Percentiles rank a stretch among this genome's conserved stretches.
These are phyloP conservation scores for Solioccasus polychromus DNA, from an alignment of 768 basidiomycete species.

Conservation along the genomic window DNA sequence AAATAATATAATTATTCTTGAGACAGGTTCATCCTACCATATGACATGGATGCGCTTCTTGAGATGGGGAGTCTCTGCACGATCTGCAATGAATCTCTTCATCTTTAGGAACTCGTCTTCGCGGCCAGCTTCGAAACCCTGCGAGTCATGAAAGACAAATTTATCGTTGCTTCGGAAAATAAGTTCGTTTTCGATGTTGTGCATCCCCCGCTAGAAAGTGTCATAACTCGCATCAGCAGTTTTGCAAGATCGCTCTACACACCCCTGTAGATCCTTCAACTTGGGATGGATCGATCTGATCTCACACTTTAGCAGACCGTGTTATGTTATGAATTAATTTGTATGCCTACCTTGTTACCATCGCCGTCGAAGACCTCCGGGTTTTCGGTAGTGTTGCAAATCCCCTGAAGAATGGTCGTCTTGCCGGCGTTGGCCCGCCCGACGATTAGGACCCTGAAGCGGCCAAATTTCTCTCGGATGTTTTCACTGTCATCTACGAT, in stretches of 20 bases:
- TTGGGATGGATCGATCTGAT: background rate
- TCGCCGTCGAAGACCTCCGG: background rate
- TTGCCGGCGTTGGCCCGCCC: conserved; percentile 1
- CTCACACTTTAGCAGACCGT: background rate
- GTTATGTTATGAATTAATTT: background rate
- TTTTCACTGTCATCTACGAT: no score
- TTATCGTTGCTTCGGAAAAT: background rate
- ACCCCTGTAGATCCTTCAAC: background rate
- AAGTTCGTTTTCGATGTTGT: background rate
- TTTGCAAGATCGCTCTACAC: background rate
- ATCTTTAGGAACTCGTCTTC: background rate
- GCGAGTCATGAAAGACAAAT: background rate
- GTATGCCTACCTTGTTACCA: background rate
- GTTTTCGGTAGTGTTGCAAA: background rate
- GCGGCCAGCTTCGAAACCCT: background rate
- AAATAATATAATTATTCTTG: no score
- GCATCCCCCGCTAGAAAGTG: background rate
- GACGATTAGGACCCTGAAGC: background rate
- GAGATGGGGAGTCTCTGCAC: background rate
- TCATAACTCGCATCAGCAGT: background rate
- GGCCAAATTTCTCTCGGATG: background rate
- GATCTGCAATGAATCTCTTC: background rate
- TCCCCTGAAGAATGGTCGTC: background rate
- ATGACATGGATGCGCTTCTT: background rate
- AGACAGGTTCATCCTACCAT: background rate